Evolutionary conservation across 352 stramenopile genomes (phyloP), one percentile per base, ranked within the genome.

Genomic region (Pythium sp.): DNA sequence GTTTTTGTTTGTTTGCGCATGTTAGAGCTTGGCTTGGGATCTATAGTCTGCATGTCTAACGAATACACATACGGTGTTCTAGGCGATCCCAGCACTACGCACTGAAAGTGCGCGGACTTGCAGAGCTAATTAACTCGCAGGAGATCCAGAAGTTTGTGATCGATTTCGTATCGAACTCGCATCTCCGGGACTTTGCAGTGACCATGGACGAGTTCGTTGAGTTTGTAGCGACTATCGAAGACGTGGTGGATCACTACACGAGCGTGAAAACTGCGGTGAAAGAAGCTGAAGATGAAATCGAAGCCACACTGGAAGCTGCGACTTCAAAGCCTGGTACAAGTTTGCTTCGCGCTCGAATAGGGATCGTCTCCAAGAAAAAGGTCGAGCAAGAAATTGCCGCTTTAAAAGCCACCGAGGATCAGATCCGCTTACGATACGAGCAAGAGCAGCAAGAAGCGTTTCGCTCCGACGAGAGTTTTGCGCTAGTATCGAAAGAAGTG

Each of bases 131-230:
- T 0, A 51, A 69, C 0, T 84, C 73, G 3, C 68, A 58, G 0
- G 74, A 82, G 28, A 68, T 92, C 22, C 84, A 92, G 59, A 75
- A 77, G 22, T 90, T 91, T 62, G 68, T 92, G 11, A 65, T 91
- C 15, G 73, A 84, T 18, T 92, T 88, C 60, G 74, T 82, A 1
- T 79, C 82, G 0, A 69, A 64, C 12, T 62, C 67, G 18, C 64
- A 67, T 3, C 41, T 54, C 20, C 57, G 72, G 4, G 63, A 82
- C n/a, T 72, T 32, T 14, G 24, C 5, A 22, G 61, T 92, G 28
- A 73, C 70, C 14, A 32, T 73, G 41, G 14, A 26, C 2, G 79
- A 91, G 28, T 90, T 91, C 58, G 62, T 73, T 15, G 77, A 85
- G 18, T 87, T 92, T 63, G 69, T 89, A 0, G 30, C 65, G 9